These are phyloP conservation scores for Cyberlindnera subsufficiens DNA, from an alignment of 805 yeast genomes.

Conservation along the genomic window DNA sequence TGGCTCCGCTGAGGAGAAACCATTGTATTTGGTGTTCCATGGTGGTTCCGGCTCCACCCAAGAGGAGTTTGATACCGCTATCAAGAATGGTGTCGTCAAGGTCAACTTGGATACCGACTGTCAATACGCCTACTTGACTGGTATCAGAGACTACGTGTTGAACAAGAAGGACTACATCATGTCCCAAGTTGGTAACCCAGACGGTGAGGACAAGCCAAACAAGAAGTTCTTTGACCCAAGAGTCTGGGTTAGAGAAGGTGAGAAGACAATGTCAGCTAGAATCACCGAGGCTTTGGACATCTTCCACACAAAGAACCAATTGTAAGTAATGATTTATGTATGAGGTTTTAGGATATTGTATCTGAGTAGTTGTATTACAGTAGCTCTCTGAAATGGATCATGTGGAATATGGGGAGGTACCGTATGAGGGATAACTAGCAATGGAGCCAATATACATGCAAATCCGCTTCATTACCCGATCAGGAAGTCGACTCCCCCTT, in stretches of 20 bases:
- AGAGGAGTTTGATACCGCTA: slow-evolving; percentile 86
- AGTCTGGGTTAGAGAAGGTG: slow-evolving; percentile 99
- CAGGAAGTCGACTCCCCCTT: too few relatives aligned
- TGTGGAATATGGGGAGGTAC: background rate
- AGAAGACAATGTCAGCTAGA: slow-evolving; percentile 93
- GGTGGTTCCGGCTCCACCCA: slow-evolving; percentile 99
- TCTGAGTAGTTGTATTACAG: too few relatives aligned
- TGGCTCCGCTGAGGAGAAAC: slow-evolving; percentile 48
- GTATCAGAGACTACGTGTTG: slow-evolving; percentile 96
- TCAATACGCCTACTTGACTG: slow-evolving; percentile 94
- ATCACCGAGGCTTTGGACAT: slow-evolving; percentile 74
- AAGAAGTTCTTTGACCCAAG: slow-evolving; percentile 99
- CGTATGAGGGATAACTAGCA: too few relatives aligned
- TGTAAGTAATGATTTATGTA: slow-evolving; percentile 27
- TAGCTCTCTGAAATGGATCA: background rate
- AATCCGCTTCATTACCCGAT: too few relatives aligned
- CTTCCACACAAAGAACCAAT: slow-evolving; percentile 74
- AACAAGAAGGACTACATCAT: slow-evolving; percentile 91
- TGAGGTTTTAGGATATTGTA: background rate
- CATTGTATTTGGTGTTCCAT: slow-evolving; percentile 98
- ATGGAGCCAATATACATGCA: too few relatives aligned
- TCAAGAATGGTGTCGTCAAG: slow-evolving; percentile 92
- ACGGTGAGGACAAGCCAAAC: slow-evolving; percentile 98
- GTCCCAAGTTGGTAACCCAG: slow-evolving; percentile 97
- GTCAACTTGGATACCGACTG: slow-evolving; percentile 99